Conservation (phyloP, 768 basidiomycete genomes). For the Pleurotus salmoneostramineus region DNA sequence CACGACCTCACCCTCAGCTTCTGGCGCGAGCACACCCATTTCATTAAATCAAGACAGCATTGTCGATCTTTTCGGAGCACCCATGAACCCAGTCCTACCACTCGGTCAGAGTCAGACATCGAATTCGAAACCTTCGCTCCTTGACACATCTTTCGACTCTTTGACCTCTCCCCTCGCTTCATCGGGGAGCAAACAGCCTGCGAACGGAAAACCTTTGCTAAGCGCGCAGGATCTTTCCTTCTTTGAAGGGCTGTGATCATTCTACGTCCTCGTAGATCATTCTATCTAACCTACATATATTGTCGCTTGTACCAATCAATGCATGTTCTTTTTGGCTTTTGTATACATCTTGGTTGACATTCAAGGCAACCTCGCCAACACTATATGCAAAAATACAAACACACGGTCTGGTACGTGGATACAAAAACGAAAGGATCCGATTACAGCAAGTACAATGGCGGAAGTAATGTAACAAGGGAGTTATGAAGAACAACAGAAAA, state of each 20-base stretch:
- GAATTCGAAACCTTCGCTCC: background rate
- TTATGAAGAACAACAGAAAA: no score
- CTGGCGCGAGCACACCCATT: background rate
- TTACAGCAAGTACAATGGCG: no score
- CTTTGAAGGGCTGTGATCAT: conserved; percentile 66
- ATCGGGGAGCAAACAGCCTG: conserved; percentile 14
- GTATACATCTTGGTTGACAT: no score
- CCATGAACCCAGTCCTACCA: background rate
- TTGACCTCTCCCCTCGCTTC: conserved; percentile 9
- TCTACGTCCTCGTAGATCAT: background rate
- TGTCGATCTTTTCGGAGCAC: background rate
- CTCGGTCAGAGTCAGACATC: background rate
- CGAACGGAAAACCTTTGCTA: conserved; percentile 44
- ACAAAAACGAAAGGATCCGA: no score
- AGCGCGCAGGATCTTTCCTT: conserved; percentile 86
- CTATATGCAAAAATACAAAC: no score
- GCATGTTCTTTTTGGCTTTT: no score
- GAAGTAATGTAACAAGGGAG: no score
- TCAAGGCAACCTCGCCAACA: no score
- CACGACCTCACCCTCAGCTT: background rate
- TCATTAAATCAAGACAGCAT: background rate
- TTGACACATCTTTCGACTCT: conserved; percentile 10
- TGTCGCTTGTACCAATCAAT: background rate
- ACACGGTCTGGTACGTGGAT: no score
- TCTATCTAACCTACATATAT: conserved; percentile 4